Percentiles rank a stretch among this genome's conserved stretches.
phyloP scores from a whole-genome alignment of 257 asterid genomes.

The Agastache rugosa region DNA sequence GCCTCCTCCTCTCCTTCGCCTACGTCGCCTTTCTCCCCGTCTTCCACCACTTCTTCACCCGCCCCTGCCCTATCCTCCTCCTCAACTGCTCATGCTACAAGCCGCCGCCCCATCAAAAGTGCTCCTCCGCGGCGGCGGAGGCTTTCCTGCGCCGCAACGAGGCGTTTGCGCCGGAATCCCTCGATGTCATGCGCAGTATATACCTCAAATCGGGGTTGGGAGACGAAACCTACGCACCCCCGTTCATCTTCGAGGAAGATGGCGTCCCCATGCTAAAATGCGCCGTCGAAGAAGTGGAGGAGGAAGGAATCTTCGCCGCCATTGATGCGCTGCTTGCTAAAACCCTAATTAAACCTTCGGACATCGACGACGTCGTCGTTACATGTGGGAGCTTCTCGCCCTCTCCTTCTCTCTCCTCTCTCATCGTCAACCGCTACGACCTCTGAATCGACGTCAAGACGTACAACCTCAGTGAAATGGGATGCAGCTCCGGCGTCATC shows the following conservation, averaged over 20 bases:
- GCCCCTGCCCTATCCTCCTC: conserved; percentile 51
- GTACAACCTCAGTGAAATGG: conserved; percentile 75
- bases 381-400: conserved; percentile 67
- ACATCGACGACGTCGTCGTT: conserved; percentile 59
- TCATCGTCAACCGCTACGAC: conserved; percentile 53
- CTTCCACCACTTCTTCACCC: conserved; percentile 36
- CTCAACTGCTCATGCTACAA: conserved; percentile 67
- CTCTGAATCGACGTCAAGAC: conserved; percentile 66
- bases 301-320: conserved; percentile 65
- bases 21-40: conserved; percentile 29
- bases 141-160: conserved; percentile 43
- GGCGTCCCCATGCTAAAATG: conserved; percentile 42
- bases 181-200: conserved; percentile 60
- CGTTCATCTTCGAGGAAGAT: conserved; percentile 53
- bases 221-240: conserved; percentile 70
- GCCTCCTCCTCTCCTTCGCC: conserved; percentile 34
- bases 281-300: conserved; percentile 67
- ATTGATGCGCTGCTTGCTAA: conserved; percentile 52
- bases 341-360: conserved; percentile 43
- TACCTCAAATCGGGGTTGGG: conserved; percentile 64
- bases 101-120: conserved; percentile 62
- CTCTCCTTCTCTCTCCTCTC: conserved; percentile 62
- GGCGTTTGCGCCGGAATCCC: conserved; percentile 36
- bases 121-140: conserved; percentile 51
- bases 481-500: conserved; percentile 69